Percentiles rank a stretch among this genome's conserved stretches.
Conservation (phyloP, 2,329 filamentous ascomycete genomes). For the Bipolaris victoriae region DNA sequence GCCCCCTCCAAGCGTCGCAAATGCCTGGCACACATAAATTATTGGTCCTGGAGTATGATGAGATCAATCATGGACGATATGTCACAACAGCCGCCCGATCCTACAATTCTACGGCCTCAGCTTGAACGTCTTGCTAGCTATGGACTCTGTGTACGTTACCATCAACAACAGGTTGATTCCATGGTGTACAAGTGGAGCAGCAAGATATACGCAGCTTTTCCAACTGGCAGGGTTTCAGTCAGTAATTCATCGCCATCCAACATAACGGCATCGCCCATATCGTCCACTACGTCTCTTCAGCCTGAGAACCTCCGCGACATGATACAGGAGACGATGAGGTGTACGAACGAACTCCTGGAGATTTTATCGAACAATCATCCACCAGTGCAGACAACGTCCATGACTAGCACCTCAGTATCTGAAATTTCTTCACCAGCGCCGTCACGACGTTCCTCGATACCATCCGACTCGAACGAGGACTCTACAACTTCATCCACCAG, state of each 20-base stretch:
- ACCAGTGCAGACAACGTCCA: neutral
- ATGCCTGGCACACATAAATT: slow-evolving; percentile 11
- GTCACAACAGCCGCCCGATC: slow-evolving; percentile 10
- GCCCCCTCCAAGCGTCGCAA: slow-evolving; percentile 16
- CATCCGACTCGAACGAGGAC: neutral
- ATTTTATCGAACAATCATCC: neutral
- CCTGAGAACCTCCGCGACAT: neutral
- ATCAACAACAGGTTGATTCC: slow-evolving; percentile 1
- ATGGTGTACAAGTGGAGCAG: slow-evolving; percentile 11
- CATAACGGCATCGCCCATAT: neutral
- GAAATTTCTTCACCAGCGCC: neutral
- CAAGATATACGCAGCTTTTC: slow-evolving; percentile 10
- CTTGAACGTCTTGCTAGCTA: slow-evolving; percentile 16
- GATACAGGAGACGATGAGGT: neutral
- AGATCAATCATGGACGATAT: slow-evolving; percentile 10
- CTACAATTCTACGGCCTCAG: slow-evolving; percentile 8
- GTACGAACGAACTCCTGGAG: too few relatives aligned
- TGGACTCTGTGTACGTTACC: slow-evolving; percentile 15
- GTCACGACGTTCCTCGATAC: neutral
- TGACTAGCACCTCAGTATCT: neutral
- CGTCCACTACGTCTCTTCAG: neutral
- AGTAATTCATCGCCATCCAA: neutral
- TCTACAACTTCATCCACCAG: neutral
- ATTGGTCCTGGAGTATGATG: neutral
- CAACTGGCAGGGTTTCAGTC: neutral